A percentile compares a stretch with the other conserved stretches of the same genome.
phyloP scores from a whole-genome alignment of 768 basidiomycete species.

The Hypholoma sublateritium region DNA sequence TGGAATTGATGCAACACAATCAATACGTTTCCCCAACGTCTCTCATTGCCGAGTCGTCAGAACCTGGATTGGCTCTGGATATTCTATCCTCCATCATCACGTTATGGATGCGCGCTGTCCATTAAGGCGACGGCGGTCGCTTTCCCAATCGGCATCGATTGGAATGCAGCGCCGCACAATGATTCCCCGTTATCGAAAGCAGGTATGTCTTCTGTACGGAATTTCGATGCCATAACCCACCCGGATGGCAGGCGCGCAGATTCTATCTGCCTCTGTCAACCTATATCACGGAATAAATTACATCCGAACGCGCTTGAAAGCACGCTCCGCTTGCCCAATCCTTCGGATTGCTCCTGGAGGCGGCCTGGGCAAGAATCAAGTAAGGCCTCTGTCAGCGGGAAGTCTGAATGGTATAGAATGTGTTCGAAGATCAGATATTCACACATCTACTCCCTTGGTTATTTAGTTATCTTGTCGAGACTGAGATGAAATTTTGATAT shows the following conservation, averaged over 20 bases:
- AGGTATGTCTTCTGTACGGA: neutral
- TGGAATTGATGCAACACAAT: neutral
- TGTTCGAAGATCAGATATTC: too few relatives aligned
- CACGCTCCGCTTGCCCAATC: neutral
- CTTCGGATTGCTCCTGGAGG: neutral
- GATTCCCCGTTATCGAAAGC: neutral
- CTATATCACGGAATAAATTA: neutral
- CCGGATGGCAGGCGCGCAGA: neutral
- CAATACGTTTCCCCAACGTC: neutral
- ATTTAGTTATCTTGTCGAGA: too few relatives aligned
- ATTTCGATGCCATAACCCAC: neutral
- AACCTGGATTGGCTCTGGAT: neutral
- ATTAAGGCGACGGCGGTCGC: too few relatives aligned
- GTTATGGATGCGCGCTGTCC: neutral
- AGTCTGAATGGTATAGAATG: too few relatives aligned
- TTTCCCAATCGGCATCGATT: too few relatives aligned
- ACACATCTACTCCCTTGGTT: too few relatives aligned
- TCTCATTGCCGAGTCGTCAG: neutral
- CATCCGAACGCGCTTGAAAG: neutral
- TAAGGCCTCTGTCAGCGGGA: too few relatives aligned
- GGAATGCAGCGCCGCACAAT: neutral
- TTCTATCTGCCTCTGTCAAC: neutral
- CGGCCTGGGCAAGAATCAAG: constrained; percentile 1
- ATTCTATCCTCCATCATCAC: neutral
- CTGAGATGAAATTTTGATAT: too few relatives aligned